These are phyloP conservation scores for Thermothielavioides terrestris DNA, from an alignment of 495 filamentous ascomycete species.

Conservation along the genomic window DNA sequence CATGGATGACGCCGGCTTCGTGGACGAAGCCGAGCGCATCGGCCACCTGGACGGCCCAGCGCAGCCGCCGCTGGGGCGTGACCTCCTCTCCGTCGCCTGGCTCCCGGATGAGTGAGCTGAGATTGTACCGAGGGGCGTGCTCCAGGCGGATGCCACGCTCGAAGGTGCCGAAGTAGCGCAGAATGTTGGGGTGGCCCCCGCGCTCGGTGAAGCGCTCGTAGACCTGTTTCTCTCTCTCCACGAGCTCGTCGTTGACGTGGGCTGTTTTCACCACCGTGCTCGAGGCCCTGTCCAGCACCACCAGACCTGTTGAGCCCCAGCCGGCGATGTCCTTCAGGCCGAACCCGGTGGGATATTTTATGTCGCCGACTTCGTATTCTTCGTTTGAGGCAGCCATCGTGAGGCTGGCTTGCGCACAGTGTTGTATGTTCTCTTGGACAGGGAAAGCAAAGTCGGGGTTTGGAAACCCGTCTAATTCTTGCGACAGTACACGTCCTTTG, in stretches of 20 bases:
- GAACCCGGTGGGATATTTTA: background rate
- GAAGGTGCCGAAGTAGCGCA: background rate
- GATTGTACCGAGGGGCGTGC: background rate
- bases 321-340: background rate
- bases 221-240: background rate
- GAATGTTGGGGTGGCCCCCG: background rate
- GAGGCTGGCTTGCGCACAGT: no score
- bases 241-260: background rate
- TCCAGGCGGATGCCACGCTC: background rate
- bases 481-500: no score
- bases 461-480: no score
- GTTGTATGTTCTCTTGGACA: no score
- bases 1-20: background rate
- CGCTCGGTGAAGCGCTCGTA: background rate
- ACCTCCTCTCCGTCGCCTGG: no score
- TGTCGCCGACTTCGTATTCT: no score
- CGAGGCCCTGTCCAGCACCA: background rate
- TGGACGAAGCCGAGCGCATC: slow-evolving; percentile 1
- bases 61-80: background rate
- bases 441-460: no score
- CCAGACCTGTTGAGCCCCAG: background rate
- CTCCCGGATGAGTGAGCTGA: background rate
- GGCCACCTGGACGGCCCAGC: background rate
- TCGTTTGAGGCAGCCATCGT: no score
- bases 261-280: background rate